phyloP scores from a whole-genome alignment of 495 filamentous ascomycete genomes.

The Trichoderma erinaceum region DNA sequence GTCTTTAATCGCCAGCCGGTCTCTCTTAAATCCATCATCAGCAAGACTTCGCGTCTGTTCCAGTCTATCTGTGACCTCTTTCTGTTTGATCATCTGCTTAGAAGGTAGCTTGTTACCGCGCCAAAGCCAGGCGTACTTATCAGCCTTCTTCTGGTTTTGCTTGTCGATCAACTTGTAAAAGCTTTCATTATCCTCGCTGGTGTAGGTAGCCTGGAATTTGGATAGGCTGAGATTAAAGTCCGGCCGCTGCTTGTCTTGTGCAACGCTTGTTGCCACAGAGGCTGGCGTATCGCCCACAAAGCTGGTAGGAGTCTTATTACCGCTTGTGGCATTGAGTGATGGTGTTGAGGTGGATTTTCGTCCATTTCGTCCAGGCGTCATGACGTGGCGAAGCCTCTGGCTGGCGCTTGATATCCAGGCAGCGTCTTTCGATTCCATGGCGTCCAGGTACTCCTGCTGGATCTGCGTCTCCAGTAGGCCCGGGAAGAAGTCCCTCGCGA shows the following conservation, averaged over 20 bases:
- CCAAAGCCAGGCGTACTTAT: constrained; percentile 86
- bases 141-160: constrained; percentile 74
- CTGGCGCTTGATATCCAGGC: constrained; percentile 82
- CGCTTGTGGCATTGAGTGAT: constrained; percentile 25
- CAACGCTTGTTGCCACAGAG: constrained; percentile 39
- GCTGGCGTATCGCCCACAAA: constrained; percentile 62
- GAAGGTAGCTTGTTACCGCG: constrained; percentile 81
- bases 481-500: constrained; percentile 94
- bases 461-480: constrained; percentile 78
- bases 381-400: constrained; percentile 64
- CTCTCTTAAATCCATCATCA: constrained; percentile 49
- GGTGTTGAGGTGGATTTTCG: constrained; percentile 41
- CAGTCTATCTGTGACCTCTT: constrained; percentile 58
- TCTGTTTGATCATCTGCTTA: constrained; percentile 77
- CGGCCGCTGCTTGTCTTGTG: constrained; percentile 39
- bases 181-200: constrained; percentile 92
- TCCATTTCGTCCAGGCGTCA: constrained; percentile 62
- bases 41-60: constrained; percentile 38
- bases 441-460: constrained; percentile 88
- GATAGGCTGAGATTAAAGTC: constrained; percentile 77
- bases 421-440: constrained; percentile 73
- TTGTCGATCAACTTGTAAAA: constrained; percentile 91
- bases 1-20: constrained; percentile 51
- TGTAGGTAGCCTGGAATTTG: constrained; percentile 87
- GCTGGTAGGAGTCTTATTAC: constrained; percentile 46